phyloP scores from a whole-genome alignment of 1,139 yeast genomes.

The Magnusiomyces starmeri region DNA sequence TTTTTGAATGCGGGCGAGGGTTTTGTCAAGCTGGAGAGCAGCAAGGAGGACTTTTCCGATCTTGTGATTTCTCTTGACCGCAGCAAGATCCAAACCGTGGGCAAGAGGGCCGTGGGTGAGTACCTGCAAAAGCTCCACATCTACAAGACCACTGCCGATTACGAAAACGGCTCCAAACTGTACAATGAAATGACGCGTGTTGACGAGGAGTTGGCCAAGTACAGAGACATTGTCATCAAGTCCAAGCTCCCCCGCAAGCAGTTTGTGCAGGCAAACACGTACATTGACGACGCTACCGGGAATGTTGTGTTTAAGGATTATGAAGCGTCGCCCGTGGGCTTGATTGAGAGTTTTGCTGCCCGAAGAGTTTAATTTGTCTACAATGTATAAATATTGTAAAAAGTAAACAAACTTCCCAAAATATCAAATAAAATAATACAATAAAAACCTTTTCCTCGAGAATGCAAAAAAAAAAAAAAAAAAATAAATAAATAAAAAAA shows the following conservation, averaged over 20 bases:
- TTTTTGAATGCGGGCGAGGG: conserved; percentile 50
- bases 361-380: conserved; percentile 39
- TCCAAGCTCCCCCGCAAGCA: conserved; percentile 80
- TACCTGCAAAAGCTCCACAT: conserved; percentile 67
- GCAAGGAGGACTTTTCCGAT: conserved; percentile 48
- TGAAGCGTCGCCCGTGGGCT: conserved; percentile 64
- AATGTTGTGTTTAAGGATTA: conserved; percentile 59
- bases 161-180: conserved; percentile 52
- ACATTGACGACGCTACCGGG: conserved; percentile 31
- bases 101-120: conserved; percentile 66
- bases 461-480: not conserved
- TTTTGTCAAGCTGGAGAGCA: conserved; percentile 47
- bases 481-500: not conserved
- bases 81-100: conserved; percentile 54
- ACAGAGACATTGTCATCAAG: conserved; percentile 58
- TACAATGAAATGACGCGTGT: conserved; percentile 64
- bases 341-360: conserved; percentile 70
- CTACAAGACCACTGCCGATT: conserved; percentile 71
- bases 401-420: not conserved
- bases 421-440: not conserved
- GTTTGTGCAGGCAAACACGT: conserved; percentile 74
- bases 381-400: not conserved
- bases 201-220: conserved; percentile 52
- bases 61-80: conserved; percentile 53
- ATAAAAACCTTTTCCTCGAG: too few species aligned